Conservation (phyloP, 257 asterid species). For the Henckelia pumila region DNA sequence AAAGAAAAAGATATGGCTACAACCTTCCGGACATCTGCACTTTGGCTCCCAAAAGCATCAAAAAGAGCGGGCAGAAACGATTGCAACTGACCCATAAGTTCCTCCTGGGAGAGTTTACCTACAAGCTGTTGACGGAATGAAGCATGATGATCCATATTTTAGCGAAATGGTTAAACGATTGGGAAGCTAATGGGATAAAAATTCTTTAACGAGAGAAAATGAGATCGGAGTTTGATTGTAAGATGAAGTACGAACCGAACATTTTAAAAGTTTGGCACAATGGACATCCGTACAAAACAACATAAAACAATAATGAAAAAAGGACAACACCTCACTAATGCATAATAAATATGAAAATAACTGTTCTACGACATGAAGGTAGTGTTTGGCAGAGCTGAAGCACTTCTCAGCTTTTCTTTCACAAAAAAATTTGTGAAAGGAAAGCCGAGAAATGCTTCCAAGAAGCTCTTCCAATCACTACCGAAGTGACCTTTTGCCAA, state of each 20-base stretch:
- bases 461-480: too few species aligned
- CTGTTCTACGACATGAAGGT: neutral
- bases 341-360: neutral
- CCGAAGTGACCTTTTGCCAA: neutral
- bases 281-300: neutral
- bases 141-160: constrained; percentile 13
- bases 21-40: constrained; percentile 99
- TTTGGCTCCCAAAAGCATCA: constrained; percentile 96
- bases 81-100: constrained; percentile 76
- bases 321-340: neutral
- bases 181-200: neutral
- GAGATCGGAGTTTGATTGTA: neutral
- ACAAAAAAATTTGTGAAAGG: too few species aligned
- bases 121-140: constrained; percentile 63
- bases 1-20: neutral
- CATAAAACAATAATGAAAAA: too few species aligned
- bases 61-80: constrained; percentile 92
- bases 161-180: neutral
- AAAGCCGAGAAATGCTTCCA: too few species aligned
- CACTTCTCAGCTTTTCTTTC: too few species aligned
- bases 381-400: too few species aligned
- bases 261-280: neutral
- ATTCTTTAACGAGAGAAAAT: constrained; percentile 9
- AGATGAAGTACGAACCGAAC: neutral
- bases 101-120: constrained; percentile 91